Percentiles rank a stretch among this genome's conserved stretches.
These are phyloP conservation scores for Intubia oerlemansii DNA, from an alignment of 2,329 filamentous ascomycete species.

Conservation along the genomic window DNA sequence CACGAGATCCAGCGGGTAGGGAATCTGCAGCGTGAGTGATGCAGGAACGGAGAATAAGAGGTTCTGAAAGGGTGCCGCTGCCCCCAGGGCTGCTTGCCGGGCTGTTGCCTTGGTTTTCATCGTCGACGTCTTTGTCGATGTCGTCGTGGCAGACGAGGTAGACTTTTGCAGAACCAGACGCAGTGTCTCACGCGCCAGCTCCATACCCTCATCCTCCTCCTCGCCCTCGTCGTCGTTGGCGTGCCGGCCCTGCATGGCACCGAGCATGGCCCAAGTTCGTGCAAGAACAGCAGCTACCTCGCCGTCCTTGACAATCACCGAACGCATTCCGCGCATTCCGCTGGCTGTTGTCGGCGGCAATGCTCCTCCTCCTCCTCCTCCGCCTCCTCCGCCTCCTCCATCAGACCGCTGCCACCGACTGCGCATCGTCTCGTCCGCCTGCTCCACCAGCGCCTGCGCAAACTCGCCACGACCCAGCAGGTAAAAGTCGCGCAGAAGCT, in stretches of 20 bases:
- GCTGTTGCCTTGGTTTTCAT: not conserved
- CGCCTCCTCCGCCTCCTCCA: no score
- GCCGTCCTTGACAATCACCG: slow-evolving; percentile 60
- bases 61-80: slow-evolving; percentile 47
- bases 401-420: slow-evolving; percentile 47
- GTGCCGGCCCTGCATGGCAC: slow-evolving; percentile 46
- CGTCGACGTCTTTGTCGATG: not conserved
- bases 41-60: slow-evolving; percentile 63
- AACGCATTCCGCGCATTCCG: slow-evolving; percentile 31
- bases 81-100: slow-evolving; percentile 12
- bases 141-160: slow-evolving; percentile 17
- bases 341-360: slow-evolving; percentile 5
- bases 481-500: slow-evolving; percentile 67
- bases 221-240: slow-evolving; percentile 44
- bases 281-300: slow-evolving; percentile 61
- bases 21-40: slow-evolving; percentile 47
- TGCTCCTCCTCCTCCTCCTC: no score
- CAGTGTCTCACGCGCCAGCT: slow-evolving; percentile 60
- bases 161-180: slow-evolving; percentile 40
- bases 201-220: slow-evolving; percentile 65
- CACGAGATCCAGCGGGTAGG: slow-evolving; percentile 71
- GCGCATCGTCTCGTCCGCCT: slow-evolving; percentile 64
- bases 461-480: slow-evolving; percentile 80
- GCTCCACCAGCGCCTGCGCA: slow-evolving; percentile 62
- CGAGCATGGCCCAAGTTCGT: slow-evolving; percentile 60